A percentile compares a stretch with the other conserved stretches of the same genome.
Evolutionary conservation across 331 rosid genomes (phyloP).

Genomic region (Rhamnella rubrinervis): DNA sequence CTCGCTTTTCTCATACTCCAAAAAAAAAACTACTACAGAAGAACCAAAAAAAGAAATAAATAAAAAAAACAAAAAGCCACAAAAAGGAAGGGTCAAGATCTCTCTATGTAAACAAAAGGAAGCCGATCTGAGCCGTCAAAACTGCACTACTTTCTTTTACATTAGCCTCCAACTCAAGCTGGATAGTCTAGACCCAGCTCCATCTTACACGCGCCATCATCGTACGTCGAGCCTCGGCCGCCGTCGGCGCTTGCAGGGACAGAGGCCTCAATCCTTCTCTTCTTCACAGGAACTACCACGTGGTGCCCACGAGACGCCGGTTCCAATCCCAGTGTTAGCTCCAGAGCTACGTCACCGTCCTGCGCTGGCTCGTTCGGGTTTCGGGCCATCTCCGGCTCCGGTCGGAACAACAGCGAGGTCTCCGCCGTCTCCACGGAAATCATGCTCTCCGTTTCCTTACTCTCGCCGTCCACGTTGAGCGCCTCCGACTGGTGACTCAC

Average conservation of each 20-base stretch:
- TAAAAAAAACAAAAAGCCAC: not conserved
- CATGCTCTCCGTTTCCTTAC: slow-evolving; percentile 69
- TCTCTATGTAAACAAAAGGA: slow-evolving; percentile 16
- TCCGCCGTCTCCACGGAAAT: slow-evolving; percentile 62
- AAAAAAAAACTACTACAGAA: not conserved
- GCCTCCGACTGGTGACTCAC: slow-evolving; percentile 74
- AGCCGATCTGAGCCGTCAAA: slow-evolving; percentile 43
- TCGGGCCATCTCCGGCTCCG: slow-evolving; percentile 40
- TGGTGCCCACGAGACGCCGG: slow-evolving; percentile 47
- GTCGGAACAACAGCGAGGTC: slow-evolving; percentile 34
- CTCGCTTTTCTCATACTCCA: slow-evolving; percentile 22
- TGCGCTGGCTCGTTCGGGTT: slow-evolving; percentile 19
- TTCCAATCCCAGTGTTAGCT: slow-evolving; percentile 67
- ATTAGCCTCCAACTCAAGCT: slow-evolving; percentile 29
- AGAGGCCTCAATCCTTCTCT: slow-evolving; percentile 48
- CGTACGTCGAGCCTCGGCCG: slow-evolving; percentile 7
- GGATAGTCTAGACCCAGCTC: slow-evolving; percentile 54
- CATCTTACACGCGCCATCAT: slow-evolving; percentile 37
- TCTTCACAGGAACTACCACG: slow-evolving; percentile 73
- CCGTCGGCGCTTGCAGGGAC: not conserved
- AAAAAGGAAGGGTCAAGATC: slow-evolving; percentile 29
- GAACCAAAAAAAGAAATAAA: not conserved
- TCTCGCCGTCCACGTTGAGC: slow-evolving; percentile 52
- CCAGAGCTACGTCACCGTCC: slow-evolving; percentile 50
- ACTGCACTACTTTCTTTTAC: slow-evolving; percentile 12